phyloP scores from a whole-genome alignment of 768 basidiomycete species.

The Russula sp. region DNA sequence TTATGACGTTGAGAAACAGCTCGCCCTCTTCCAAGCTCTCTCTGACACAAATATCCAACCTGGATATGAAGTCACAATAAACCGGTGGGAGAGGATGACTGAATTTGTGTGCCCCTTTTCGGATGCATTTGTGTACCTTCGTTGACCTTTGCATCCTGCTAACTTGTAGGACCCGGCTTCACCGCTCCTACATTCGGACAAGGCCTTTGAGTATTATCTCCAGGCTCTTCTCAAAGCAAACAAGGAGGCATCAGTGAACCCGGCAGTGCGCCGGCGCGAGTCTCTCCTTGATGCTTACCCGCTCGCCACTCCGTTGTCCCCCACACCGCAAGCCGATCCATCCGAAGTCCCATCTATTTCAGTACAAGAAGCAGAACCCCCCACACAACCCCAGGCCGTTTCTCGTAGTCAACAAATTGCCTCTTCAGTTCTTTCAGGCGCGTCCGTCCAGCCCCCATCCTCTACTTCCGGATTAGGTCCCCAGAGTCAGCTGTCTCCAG shows the following conservation, averaged over 20 bases:
- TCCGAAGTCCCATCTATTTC: conserved; percentile 4
- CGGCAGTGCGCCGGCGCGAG: conserved; percentile 66
- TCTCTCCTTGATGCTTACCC: conserved; percentile 39
- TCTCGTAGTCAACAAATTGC: conserved; percentile 40
- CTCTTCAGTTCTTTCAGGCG: conserved; percentile 31
- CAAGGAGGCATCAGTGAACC: conserved; percentile 46
- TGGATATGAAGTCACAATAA: conserved; percentile 65
- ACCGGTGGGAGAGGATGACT: conserved; percentile 75
- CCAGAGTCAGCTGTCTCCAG: conserved; percentile 20
- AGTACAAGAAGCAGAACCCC: not conserved
- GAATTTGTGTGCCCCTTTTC: conserved; percentile 58
- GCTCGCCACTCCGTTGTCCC: conserved; percentile 5
- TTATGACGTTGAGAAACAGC: conserved; percentile 59
- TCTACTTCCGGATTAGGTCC: not conserved
- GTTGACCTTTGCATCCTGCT: conserved; percentile 13
- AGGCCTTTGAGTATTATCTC: conserved; percentile 73
- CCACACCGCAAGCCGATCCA: conserved; percentile 2
- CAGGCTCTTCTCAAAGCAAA: conserved; percentile 54
- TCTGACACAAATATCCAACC: conserved; percentile 55
- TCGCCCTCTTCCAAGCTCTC: conserved; percentile 62
- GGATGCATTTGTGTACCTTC: not conserved
- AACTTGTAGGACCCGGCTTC: conserved; percentile 52
- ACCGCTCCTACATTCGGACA: conserved; percentile 60
- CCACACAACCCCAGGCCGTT: not conserved
- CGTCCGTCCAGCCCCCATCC: not conserved